Evolutionary conservation across 805 yeast genomes (phyloP), one percentile per base, ranked within the genome.

Genomic region (Wickerhamomyces xylosicus): DNA sequence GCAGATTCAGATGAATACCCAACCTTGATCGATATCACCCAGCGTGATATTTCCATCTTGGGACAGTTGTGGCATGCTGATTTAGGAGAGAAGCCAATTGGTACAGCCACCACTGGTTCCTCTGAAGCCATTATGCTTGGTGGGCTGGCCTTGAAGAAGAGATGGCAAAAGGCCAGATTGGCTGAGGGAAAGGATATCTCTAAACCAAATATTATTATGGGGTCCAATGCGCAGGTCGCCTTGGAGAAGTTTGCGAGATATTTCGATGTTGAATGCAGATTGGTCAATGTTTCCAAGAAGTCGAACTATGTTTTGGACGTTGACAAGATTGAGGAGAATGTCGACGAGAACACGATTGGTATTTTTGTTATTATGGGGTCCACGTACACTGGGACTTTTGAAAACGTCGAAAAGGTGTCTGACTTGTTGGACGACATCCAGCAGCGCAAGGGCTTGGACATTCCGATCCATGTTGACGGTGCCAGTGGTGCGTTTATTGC

Each of bases 1-100:
- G 95, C 96, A 8, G 97, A 87, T 60, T 80, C 81, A 50, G 96
- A 89, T 57, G 97, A 87, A 66, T 87, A 87, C 58, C 96, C 97
- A 9, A 81, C 87, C 36, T 58, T 87, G 57, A 66, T 84, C 50
- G 90, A 81, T 41, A 54, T 85, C 43, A 94, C 89, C 45, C 71
- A 79, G 45, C 73, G 96, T 48, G 86, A 95, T 61, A 74, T 87
- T 41, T 73, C 86, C 19, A 87, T 87, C 49, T 56, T 87, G 44
- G 77, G 86, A 10, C 72, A 79, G 52, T 58, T 87, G 51, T 87
- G 96, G 96, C 65, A 85, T 53, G 89, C 86, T 10, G 80, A 79
- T 7, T 42, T 41, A 22, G 51, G 50, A 10, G 45, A 48, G 29
- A 51, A 53, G 31, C 77, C 94, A 3, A 66, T 85, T 22, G 97